A percentile compares a stretch with the other conserved stretches of the same genome.
phyloP scores from a whole-genome alignment of 192 early-diverging fungal species.

The Coemansia sp. region DNA sequence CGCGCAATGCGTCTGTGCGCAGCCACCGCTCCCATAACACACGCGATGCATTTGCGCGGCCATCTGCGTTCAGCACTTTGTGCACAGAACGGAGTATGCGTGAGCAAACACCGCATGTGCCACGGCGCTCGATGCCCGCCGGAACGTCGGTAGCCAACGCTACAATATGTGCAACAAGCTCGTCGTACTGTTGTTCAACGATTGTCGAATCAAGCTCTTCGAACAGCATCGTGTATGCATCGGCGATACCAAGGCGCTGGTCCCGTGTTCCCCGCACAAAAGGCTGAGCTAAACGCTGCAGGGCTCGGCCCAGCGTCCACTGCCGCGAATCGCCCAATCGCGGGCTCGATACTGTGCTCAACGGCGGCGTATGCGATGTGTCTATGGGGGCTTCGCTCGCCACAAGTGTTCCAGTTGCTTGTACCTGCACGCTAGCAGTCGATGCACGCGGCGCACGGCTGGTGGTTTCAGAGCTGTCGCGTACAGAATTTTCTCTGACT shows the following conservation, averaged over 20 bases:
- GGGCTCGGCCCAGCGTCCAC: conserved; percentile 63
- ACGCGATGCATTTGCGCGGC: conserved; percentile 4
- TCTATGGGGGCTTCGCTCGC: not conserved
- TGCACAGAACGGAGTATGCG: conserved; percentile 59
- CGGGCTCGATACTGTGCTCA: not conserved
- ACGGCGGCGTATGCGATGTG: not conserved
- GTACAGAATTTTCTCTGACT: not conserved
- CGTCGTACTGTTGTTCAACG: conserved; percentile 72
- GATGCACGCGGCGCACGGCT: not conserved
- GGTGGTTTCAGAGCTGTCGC: conserved; percentile 13
- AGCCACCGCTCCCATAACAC: conserved; percentile 18
- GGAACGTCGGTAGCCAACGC: conserved; percentile 65
- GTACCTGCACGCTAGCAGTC: not conserved
- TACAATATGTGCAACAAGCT: conserved; percentile 69
- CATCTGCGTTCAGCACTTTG: not conserved
- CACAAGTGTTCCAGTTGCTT: not conserved
- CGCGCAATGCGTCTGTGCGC: not conserved
- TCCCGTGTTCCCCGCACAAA: conserved; percentile 70
- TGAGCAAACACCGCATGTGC: conserved; percentile 74
- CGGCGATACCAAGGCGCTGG: conserved; percentile 72
- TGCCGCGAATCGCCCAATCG: not conserved
- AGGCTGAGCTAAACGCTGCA: conserved; percentile 62
- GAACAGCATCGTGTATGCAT: conserved; percentile 75
- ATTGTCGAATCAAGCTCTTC: conserved; percentile 66
- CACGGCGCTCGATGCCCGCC: not conserved